A percentile compares a stretch with the other conserved stretches of the same genome.
Evolutionary conservation across 2,329 filamentous ascomycete species (phyloP).

Genomic region (Colletotrichum incanum): DNA sequence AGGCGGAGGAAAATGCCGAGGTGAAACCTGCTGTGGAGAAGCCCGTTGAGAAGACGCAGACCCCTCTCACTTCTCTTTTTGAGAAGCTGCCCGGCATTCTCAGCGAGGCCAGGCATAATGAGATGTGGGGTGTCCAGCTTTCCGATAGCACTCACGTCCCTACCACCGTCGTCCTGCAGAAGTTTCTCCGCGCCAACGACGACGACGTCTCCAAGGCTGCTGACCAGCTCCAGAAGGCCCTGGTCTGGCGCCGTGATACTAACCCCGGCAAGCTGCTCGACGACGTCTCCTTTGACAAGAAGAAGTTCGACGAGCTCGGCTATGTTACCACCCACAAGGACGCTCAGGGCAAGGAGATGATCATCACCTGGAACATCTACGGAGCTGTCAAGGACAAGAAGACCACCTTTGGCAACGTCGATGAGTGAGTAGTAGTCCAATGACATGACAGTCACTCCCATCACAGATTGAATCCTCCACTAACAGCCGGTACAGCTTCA

Average conservation of each 20-base stretch:
- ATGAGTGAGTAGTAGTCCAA: constrained; percentile 74
- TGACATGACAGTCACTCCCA: background rate
- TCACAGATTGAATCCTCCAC: background rate
- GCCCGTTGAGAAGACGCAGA: constrained; percentile 47
- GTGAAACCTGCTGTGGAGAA: constrained; percentile 35
- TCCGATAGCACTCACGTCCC: constrained; percentile 73
- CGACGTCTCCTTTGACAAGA: constrained; percentile 74
- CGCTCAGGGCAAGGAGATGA: constrained; percentile 67
- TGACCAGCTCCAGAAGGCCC: constrained; percentile 83
- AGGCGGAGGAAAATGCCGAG: constrained; percentile 51
- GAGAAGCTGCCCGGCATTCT: constrained; percentile 72
- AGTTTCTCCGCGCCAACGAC: constrained; percentile 93
- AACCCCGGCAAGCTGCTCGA: constrained; percentile 78
- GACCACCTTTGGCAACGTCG: constrained; percentile 85
- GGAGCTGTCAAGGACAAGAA: constrained; percentile 87
- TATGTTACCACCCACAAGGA: constrained; percentile 82
- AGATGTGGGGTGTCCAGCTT: constrained; percentile 91
- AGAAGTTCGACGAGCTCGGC: constrained; percentile 84
- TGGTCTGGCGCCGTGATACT: constrained; percentile 86
- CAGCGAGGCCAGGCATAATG: constrained; percentile 72
- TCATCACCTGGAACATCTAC: constrained; percentile 96
- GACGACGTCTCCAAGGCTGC: constrained; percentile 81
- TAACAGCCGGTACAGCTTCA: constrained; percentile 72
- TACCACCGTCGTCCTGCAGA: constrained; percentile 89
- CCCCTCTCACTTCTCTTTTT: constrained; percentile 70